A percentile compares a stretch with the other conserved stretches of the same genome.
Evolutionary conservation across 495 filamentous ascomycete species (phyloP).

Genomic region (Aspergillus saccharolyticus): DNA sequence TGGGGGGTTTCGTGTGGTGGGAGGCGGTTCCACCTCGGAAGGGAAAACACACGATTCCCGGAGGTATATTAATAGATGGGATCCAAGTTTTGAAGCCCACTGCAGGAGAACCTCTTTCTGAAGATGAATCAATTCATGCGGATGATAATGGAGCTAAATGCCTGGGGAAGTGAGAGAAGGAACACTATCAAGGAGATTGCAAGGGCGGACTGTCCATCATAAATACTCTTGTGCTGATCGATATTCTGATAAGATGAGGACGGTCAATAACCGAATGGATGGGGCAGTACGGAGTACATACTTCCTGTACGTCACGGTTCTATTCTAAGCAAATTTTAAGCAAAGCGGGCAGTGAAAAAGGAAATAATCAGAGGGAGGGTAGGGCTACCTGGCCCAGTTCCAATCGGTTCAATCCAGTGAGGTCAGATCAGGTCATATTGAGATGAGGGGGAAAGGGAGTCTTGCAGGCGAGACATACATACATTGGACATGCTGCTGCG

Average conservation of each 20-base stretch:
- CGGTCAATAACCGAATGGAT: background rate
- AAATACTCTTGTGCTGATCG: background rate
- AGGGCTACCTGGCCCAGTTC: no score
- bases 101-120: background rate
- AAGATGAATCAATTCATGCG: no score
- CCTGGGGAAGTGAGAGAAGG: background rate
- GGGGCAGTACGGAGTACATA: background rate
- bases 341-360: background rate
- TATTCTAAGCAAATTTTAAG: background rate
- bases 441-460: background rate
- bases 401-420: background rate
- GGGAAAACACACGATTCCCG: background rate
- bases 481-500: background rate
- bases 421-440: background rate
- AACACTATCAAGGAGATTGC: background rate
- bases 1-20: background rate
- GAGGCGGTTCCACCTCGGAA: constrained; percentile 1
- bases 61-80: constrained; percentile 1
- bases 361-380: background rate
- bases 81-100: no score
- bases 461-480: constrained; percentile 4
- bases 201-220: background rate
- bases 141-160: background rate
- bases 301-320: background rate
- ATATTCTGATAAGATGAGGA: background rate